Conservation (phyloP, 2,329 filamentous ascomycete species). For the Alternaria rosae region DNA sequence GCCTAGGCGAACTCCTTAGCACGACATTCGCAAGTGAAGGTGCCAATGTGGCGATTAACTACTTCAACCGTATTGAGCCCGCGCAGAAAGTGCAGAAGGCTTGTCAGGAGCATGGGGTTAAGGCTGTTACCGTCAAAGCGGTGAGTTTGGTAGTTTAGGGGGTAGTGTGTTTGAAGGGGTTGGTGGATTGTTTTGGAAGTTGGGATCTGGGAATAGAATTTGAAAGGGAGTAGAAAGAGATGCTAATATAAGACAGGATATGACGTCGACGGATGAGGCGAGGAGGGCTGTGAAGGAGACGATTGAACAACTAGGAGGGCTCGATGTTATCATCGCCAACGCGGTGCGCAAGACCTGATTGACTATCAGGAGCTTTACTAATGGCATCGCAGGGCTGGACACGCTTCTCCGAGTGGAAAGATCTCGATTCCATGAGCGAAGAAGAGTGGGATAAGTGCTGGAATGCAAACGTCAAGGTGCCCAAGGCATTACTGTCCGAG, state of each 20-base stretch:
- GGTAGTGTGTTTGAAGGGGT: too few species aligned
- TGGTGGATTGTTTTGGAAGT: too few species aligned
- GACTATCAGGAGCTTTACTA: not conserved
- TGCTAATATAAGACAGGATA: conserved; percentile 57
- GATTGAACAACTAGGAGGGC: conserved; percentile 66
- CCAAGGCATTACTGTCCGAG: conserved; percentile 61
- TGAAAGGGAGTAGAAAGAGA: too few species aligned
- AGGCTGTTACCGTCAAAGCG: conserved; percentile 66
- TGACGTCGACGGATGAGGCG: conserved; percentile 67
- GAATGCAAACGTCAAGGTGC: conserved; percentile 66
- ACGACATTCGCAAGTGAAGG: conserved; percentile 73
- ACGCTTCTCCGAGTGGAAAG: conserved; percentile 63
- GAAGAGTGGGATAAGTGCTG: conserved; percentile 73
- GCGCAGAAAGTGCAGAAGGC: conserved; percentile 67
- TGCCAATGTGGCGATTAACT: conserved; percentile 77
- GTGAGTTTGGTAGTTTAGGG: conserved; percentile 54
- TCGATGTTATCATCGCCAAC: conserved; percentile 83
- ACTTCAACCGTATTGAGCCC: conserved; percentile 66
- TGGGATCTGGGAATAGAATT: too few species aligned
- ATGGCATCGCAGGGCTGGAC: conserved; percentile 63
- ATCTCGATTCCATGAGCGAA: conserved; percentile 65
- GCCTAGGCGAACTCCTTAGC: conserved; percentile 73
- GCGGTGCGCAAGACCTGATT: conserved; percentile 57
- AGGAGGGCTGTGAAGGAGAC: conserved; percentile 66
- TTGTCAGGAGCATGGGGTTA: conserved; percentile 61